Evolutionary conservation across 805 yeast species (phyloP).

Genomic region (Cyberlindnera maritima): DNA sequence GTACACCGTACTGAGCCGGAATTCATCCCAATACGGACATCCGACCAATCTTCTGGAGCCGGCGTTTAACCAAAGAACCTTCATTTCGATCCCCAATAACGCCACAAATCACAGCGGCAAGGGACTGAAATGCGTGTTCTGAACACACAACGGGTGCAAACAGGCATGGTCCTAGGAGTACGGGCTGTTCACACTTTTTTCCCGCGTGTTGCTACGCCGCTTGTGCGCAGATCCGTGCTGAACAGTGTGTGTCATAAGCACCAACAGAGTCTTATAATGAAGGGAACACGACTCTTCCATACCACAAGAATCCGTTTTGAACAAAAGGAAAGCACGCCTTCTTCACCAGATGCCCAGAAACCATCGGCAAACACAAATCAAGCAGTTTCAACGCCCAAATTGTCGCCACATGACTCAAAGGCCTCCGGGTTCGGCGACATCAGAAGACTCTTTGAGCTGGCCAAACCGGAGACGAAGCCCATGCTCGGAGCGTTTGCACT

Average conservation of each 20-base stretch:
- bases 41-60: too few relatives aligned
- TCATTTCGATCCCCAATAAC: too few relatives aligned
- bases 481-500: slow-evolving; percentile 61
- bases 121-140: background rate
- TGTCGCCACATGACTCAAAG: slow-evolving; percentile 33
- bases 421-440: slow-evolving; percentile 35
- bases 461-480: slow-evolving; percentile 54
- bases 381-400: slow-evolving; percentile 8
- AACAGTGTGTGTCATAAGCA: too few relatives aligned
- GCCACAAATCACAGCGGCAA: too few relatives aligned
- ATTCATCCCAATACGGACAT: too few relatives aligned
- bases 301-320: background rate
- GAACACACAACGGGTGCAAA: background rate
- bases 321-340: too few relatives aligned
- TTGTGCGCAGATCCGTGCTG: background rate
- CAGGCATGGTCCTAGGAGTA: background rate
- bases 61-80: too few relatives aligned
- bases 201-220: background rate
- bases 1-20: too few relatives aligned
- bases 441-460: slow-evolving; percentile 49
- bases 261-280: background rate
- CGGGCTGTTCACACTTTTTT: background rate
- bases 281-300: background rate
- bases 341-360: background rate
- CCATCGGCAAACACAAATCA: too few relatives aligned